These are phyloP conservation scores for Lepraria neglecta DNA, from an alignment of 495 filamentous ascomycete genomes.

Conservation along the genomic window DNA sequence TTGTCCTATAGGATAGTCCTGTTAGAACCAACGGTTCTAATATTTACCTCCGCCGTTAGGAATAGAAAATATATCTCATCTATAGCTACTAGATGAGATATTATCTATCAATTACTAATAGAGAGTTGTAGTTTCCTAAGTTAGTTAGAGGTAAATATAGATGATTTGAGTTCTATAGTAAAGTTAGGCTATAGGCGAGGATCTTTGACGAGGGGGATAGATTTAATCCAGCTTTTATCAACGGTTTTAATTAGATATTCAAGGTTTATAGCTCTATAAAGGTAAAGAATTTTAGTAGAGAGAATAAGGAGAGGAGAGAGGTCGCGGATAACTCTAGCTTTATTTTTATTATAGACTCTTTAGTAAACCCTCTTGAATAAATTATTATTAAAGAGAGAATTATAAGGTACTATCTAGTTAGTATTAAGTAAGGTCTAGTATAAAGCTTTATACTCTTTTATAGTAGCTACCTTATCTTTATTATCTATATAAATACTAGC, in stretches of 20 bases:
- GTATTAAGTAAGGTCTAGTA: conserved; percentile 25
- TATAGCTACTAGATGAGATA: conserved; percentile 9
- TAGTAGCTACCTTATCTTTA: neutral
- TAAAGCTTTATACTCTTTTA: neutral
- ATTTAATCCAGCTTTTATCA: conserved; percentile 39
- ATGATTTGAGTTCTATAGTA: conserved; percentile 15
- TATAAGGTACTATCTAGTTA: conserved; percentile 16
- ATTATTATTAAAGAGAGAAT: conserved; percentile 17
- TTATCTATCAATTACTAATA: conserved; percentile 16
- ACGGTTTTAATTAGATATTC: conserved; percentile 35
- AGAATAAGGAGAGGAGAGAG: conserved; percentile 35
- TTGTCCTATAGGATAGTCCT: too few species aligned
- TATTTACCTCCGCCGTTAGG: conserved; percentile 36
- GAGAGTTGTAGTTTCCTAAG: conserved; percentile 13
- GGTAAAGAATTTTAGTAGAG: conserved; percentile 29
- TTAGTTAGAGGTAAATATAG: conserved; percentile 17
- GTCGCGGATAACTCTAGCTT: conserved; percentile 36
- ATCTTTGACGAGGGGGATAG: conserved; percentile 16
- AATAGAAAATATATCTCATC: conserved; percentile 38
- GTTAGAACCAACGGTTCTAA: too few species aligned
- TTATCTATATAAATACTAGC: conserved; percentile 12
- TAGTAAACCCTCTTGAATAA: conserved; percentile 6
- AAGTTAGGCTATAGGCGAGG: conserved; percentile 18
- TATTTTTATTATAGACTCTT: conserved; percentile 29
- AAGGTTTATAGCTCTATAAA: conserved; percentile 27